phyloP scores from a whole-genome alignment of 2,329 filamentous ascomycete genomes.

The Ilyonectria robusta region DNA sequence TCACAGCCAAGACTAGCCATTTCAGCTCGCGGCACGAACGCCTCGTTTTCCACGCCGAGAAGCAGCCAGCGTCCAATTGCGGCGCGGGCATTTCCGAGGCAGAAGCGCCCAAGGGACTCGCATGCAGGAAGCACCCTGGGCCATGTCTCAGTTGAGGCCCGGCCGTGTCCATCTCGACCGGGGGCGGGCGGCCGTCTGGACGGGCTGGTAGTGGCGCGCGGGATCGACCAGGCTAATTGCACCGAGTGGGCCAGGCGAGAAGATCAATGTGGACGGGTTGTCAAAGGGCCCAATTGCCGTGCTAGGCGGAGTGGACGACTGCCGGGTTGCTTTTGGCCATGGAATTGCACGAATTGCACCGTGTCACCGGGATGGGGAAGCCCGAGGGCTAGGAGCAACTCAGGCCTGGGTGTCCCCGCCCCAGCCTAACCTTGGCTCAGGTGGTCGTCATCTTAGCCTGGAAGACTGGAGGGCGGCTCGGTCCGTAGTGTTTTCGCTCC shows the following conservation, averaged over 20 bases:
- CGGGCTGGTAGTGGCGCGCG: slow-evolving; percentile 21
- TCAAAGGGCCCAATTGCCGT: slow-evolving; percentile 18
- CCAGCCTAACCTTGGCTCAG: slow-evolving; percentile 1
- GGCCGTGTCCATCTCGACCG: background rate
- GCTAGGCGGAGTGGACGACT: background rate
- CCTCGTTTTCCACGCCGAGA: slow-evolving; percentile 13
- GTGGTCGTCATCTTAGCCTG: slow-evolving; percentile 14
- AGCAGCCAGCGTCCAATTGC: slow-evolving; percentile 18
- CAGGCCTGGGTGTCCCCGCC: no score
- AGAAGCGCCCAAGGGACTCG: background rate
- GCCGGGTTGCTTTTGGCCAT: background rate
- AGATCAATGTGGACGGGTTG: background rate
- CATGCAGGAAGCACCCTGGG: slow-evolving; percentile 3
- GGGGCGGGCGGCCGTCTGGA: background rate
- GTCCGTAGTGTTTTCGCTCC: slow-evolving; percentile 18
- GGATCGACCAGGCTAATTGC: slow-evolving; percentile 35
- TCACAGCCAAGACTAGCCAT: background rate
- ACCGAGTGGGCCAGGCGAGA: background rate
- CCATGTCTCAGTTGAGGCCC: slow-evolving; percentile 34
- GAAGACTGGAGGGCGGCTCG: slow-evolving; percentile 27
- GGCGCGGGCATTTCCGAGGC: slow-evolving; percentile 21
- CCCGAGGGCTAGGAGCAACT: background rate
- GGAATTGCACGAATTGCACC: background rate
- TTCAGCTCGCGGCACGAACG: slow-evolving; percentile 30
- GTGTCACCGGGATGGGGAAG: background rate